phyloP scores from a whole-genome alignment of 2,329 filamentous ascomycete species.

The Ceratocystis alfenasii region DNA sequence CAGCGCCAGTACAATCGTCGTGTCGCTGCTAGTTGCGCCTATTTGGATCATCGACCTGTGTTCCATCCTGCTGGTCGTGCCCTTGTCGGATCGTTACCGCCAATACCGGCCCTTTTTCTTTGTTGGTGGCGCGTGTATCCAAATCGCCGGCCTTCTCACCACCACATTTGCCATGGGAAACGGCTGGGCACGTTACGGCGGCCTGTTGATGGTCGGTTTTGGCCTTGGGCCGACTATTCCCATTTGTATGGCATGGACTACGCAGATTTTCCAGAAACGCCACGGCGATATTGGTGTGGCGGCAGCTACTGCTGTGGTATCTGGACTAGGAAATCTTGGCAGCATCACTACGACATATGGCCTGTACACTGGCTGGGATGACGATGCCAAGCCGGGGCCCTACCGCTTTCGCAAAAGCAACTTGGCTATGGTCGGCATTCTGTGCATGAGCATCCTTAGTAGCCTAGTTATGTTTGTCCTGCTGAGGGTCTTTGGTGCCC shows the following conservation, averaged over 20 bases:
- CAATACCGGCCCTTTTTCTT: constrained; percentile 70
- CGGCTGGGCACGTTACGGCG: constrained; percentile 76
- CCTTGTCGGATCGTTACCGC: constrained; percentile 79
- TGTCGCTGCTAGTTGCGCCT: constrained; percentile 75
- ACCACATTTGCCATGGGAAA: constrained; percentile 60
- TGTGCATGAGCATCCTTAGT: constrained; percentile 63
- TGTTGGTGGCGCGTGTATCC: constrained; percentile 59
- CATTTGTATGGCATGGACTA: constrained; percentile 89
- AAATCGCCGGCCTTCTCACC: constrained; percentile 69
- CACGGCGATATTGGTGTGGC: constrained; percentile 88
- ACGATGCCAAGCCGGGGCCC: constrained; percentile 55
- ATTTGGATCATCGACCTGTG: constrained; percentile 93
- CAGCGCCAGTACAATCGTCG: constrained; percentile 55
- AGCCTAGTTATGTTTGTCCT: constrained; percentile 57
- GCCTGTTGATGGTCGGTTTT: constrained; percentile 81
- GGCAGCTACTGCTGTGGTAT: constrained; percentile 72
- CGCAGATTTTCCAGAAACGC: constrained; percentile 76
- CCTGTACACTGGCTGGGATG: constrained; percentile 75
- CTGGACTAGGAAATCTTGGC: constrained; percentile 74
- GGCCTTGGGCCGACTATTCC: constrained; percentile 83
- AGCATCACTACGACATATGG: constrained; percentile 82
- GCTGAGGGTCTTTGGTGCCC: constrained; percentile 46
- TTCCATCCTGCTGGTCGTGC: constrained; percentile 74
- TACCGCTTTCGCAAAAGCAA: constrained; percentile 73
- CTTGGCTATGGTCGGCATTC: constrained; percentile 75